These are phyloP conservation scores for Calonectria montana DNA, from an alignment of 2,329 filamentous ascomycete species.

Conservation along the genomic window DNA sequence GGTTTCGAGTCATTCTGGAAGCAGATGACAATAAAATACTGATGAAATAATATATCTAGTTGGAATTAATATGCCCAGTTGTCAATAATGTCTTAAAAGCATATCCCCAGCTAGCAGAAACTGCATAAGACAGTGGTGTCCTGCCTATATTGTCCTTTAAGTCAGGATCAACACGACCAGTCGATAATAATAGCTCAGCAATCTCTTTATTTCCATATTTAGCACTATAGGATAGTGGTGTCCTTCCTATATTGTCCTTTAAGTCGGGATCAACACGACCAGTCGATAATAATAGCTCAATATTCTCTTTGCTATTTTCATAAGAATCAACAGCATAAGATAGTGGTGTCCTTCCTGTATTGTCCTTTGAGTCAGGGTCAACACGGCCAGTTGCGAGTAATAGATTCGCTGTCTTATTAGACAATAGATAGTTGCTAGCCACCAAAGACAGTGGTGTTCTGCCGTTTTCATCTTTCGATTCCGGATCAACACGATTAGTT, in stretches of 20 bases:
- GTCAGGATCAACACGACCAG: not conserved
- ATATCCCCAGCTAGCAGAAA: not conserved
- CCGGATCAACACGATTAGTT: not conserved
- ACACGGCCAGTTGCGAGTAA: not conserved
- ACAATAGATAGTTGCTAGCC: not conserved
- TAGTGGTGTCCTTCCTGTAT: not conserved
- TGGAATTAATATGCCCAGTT: too few relatives aligned
- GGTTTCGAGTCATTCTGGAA: too few relatives aligned
- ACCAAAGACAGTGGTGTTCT: not conserved
- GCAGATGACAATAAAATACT: too few relatives aligned
- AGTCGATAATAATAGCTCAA: not conserved
- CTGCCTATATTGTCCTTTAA: not conserved
- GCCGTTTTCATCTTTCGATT: not conserved
- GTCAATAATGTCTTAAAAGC: too few relatives aligned
- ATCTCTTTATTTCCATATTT: too few relatives aligned
- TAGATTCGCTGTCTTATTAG: not conserved
- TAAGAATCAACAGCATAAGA: not conserved
- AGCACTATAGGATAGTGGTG: not conserved
- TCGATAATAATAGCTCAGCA: not conserved
- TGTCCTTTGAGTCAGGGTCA: not conserved
- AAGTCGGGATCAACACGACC: not conserved
- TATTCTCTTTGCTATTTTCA: not conserved
- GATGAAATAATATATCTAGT: too few relatives aligned
- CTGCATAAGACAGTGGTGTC: not conserved
- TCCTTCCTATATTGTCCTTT: not conserved